Evolutionary conservation across 441 rosid species (phyloP).

Genomic region (Omphalea diandra): DNA sequence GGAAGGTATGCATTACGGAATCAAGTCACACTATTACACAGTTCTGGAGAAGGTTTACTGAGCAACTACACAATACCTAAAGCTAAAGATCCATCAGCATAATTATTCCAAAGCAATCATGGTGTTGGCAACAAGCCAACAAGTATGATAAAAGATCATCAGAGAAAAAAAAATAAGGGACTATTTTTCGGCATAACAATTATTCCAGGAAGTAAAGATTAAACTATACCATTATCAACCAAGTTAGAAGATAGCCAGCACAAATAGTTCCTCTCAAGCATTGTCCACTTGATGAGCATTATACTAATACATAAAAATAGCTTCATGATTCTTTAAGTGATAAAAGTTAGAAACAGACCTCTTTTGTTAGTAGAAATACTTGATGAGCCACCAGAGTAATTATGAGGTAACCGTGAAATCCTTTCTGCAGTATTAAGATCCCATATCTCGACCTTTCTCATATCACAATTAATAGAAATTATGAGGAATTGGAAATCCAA

Average conservation of each 20-base stretch:
- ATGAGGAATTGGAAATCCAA: slow-evolving; percentile 22
- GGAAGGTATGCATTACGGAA: neutral
- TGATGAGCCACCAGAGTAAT: slow-evolving; percentile 32
- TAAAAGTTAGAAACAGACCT: slow-evolving; percentile 41
- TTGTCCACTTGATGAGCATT: neutral
- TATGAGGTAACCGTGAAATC: slow-evolving; percentile 47
- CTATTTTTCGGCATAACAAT: neutral
- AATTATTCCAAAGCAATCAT: neutral
- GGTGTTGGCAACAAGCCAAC: too few relatives aligned
- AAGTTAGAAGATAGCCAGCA: neutral
- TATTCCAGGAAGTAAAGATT: neutral
- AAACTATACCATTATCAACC: neutral
- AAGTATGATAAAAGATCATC: neutral
- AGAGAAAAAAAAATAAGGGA: neutral
- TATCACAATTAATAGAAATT: slow-evolving; percentile 22
- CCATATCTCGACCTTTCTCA: slow-evolving; percentile 79
- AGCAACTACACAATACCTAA: neutral
- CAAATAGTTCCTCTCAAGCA: neutral
- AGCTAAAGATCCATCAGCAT: neutral
- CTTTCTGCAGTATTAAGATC: slow-evolving; percentile 61
- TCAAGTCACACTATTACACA: neutral
- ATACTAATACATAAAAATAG: neutral
- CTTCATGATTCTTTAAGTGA: slow-evolving; percentile 3
- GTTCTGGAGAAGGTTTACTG: neutral
- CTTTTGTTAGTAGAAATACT: slow-evolving; percentile 45